Base-by-base conservation (phyloP, 352 stramenopile genomes). In the Pelagophyceae sp. region DNA sequence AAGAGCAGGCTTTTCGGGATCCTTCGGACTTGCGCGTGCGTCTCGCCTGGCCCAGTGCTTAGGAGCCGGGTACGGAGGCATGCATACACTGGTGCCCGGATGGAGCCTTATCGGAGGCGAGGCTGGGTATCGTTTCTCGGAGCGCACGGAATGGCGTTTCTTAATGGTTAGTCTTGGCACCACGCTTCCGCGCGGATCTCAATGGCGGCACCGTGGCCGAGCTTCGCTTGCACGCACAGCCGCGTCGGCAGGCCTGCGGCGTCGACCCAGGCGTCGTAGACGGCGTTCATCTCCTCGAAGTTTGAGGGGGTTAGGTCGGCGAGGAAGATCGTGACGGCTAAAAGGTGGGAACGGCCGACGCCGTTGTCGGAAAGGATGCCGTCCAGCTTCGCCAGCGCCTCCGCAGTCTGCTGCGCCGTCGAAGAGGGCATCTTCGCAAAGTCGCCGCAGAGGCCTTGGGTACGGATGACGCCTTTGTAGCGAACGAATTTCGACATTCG, bases 271-370 rank as follows among this genome's bases (percentile, higher is more conserved):
- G 61, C 61, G 61, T 71, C 61, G 33, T 71, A 71, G 29, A 71
- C 61, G 3, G 3, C n/a, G 33, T 71, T 71, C 61, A 71, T 71
- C 15, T 29, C 61, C 61, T 71, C 61, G 25, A 71, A 71, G 61
- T 71, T 31, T n/a, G n/a, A n/a, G 23, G 17, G 58, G 29, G 17
- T 31, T 1, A 71, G 29, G 61, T 37, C 27, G 5, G 3, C 20
- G 3, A 71, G 61, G 33, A 40, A 71, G 29, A 71, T 71, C n/a
- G 61, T 71, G 3, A 38, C 31, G 3, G 61, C 37, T 6, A 71
- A 31, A 15, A 71, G 61, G 15, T 71, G 29, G 61, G 11, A 27
- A 3, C n/a, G 11, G 29, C 3, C 17, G 15, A 29, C 11, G 61
- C 61, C 61, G 3, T 27, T 31, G n/a, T 71, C 61, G 29, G 11